Base-by-base conservation (phyloP, 169 alveolate species). In the Plasmodium chabaudi region DNA sequence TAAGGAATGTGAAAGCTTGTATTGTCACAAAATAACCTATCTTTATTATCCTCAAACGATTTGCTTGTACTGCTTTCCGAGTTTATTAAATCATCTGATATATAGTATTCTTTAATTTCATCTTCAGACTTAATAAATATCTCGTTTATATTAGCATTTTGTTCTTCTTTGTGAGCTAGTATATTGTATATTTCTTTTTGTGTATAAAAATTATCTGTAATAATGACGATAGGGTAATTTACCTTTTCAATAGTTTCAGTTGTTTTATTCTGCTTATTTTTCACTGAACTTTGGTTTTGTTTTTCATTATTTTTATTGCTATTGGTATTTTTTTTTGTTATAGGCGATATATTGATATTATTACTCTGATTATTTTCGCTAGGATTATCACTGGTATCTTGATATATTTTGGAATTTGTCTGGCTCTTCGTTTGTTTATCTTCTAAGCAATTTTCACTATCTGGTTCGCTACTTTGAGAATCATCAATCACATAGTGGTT, bases 111-210 rank as follows among this genome's bases (percentile, higher is more conserved):
- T 1, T 39, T 23, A 3, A 27, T 51, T 75, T 75, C 56, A 19
- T 49, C 68, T 27, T 75, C 88, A 6, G 27, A 27, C 39, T 63
- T 53, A 12, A 44, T 49, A 67, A 61, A 51, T 9, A 67, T 27
- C 4, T 67, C 51, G 42, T 34, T 34, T 10, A 53, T 15, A 55
- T 53, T 17, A 53, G 4, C 34, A 21, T 34, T 47, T 34, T 70
- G 27, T 1, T 60, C 87, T 56, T 59, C 71, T 65, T 46, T 59
- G 87, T 86, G 67, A 9, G 71, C 3, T 3, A 86, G 17, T 17
- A 86, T 39, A 49, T 86, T 86, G 57, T 86, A 86, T 13, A 86
- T 47, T 68, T 86, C 91, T 34, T 70, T 86, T 70, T 86, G 91
- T 6, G 74, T 70, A 60, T 86, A 86, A 55, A 57, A 86, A 46